Evolutionary conservation across 2,329 filamentous ascomycete genomes (phyloP).

Genomic region (Xylaria sp.): DNA sequence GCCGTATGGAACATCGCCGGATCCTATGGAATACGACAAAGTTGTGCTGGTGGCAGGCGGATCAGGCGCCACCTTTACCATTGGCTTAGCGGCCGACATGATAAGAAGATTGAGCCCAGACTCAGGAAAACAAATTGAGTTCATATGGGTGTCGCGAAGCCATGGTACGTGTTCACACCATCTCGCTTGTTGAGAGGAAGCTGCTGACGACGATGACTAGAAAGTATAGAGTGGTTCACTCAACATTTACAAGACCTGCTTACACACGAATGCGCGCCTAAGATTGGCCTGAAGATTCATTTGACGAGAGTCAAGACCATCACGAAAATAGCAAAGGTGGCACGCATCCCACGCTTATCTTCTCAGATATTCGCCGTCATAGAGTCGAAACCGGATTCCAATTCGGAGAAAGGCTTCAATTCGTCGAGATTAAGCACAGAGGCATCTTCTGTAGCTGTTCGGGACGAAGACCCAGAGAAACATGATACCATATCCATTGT

Average conservation of each 20-base stretch:
- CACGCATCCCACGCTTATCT: conserved; percentile 21
- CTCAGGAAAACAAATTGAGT: conserved; percentile 55
- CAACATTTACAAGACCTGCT: conserved; percentile 54
- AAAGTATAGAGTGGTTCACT: conserved; percentile 53
- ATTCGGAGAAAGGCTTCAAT: conserved; percentile 36
- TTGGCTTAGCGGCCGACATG: conserved; percentile 60
- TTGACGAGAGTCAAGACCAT: conserved; percentile 47
- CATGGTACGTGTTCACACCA: conserved; percentile 53
- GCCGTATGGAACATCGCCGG: conserved; percentile 67
- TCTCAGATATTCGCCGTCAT: conserved; percentile 33
- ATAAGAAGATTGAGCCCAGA: conserved; percentile 55
- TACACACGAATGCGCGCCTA: conserved; percentile 53
- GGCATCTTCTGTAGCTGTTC: conserved; percentile 36
- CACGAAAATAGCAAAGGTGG: conserved; percentile 17
- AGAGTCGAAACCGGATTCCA: conserved; percentile 26
- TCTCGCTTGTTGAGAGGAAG: background rate
- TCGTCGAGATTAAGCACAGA: conserved; percentile 29
- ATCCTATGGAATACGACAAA: conserved; percentile 64
- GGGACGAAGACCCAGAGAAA: conserved; percentile 41
- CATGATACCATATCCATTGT: background rate
- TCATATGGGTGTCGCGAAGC: conserved; percentile 62
- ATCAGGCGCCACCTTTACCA: conserved; percentile 69
- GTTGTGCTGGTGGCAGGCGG: conserved; percentile 70
- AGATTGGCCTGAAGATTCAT: conserved; percentile 54
- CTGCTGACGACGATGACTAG: conserved; percentile 41